Evolutionary conservation across 352 stramenopile genomes (phyloP), one percentile per base, ranked within the genome.

Genomic region (Phytophthora colocasiae): DNA sequence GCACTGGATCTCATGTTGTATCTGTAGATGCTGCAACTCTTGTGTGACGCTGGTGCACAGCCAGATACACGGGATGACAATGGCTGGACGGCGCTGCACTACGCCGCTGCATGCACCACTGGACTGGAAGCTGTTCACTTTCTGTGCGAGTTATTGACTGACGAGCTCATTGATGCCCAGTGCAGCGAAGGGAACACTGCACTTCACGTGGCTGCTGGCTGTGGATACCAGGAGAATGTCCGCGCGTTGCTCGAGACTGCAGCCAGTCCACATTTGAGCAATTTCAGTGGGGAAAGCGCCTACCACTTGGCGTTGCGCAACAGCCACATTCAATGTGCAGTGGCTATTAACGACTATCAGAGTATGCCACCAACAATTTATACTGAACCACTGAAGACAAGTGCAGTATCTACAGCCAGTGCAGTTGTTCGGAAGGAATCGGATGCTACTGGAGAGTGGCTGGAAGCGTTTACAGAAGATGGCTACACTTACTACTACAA

Each of bases 401-500:
- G 31, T 32, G 27, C 9, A 0, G 1, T 71, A 9, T 58, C 58
- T 24, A 26, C 49, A 41, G 41, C 50, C 51, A 51, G 57, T 12
- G 17, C 15, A 46, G 27, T 51, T 15, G 26, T n/a, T 10, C 11
- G 10, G 34, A 29, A 26, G 4, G 34, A 57, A 24, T 53, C 22
- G 22, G n/a, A 17, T 29, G 24, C 17, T 14, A 27, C 10, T n/a
- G 15, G 36, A 32, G 39, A 58, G 6, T 93, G 84, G 84, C 48
- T 80, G 1, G 70, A 88, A 66, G 78, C 56, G 17, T 54, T 58
- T 17, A 90, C 80, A 1, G 78, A 85, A 12, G 81, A 90, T 36
- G 75, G 81, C 19, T 64, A 85, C 45, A 55, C 69, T n/a, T 93
- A 89, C 49, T 91, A 76, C 58, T 93, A 90, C 71, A 91, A 93